phyloP scores from a whole-genome alignment of 2,329 filamentous ascomycete genomes.

The Ustulina deusta region DNA sequence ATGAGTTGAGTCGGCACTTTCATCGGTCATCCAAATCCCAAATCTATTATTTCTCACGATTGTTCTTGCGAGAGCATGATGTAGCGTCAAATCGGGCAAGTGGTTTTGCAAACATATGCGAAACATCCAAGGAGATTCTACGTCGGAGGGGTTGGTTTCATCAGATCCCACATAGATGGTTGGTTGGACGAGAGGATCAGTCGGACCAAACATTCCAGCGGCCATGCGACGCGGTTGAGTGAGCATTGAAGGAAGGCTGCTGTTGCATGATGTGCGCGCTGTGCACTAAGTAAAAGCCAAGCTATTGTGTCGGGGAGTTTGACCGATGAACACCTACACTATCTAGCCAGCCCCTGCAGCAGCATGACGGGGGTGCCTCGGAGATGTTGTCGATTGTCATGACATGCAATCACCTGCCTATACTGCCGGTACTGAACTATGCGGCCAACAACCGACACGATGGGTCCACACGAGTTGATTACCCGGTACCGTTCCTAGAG shows the following conservation, averaged over 20 bases:
- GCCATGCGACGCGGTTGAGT: conserved; percentile 17
- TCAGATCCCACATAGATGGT: conserved; percentile 3
- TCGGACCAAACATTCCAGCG: conserved; percentile 26
- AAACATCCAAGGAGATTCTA: conserved; percentile 25
- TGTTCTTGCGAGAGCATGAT: background rate
- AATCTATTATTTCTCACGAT: background rate
- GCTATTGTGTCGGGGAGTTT: conserved; percentile 8
- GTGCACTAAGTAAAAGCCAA: conserved; percentile 4
- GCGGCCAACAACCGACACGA: background rate
- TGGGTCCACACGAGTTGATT: background rate
- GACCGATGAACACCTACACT: background rate
- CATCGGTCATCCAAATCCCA: background rate
- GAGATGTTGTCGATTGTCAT: background rate
- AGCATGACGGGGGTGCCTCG: background rate
- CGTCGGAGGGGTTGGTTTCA: conserved; percentile 30
- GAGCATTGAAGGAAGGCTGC: conserved; percentile 4
- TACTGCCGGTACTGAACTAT: no score
- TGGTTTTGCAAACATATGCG: conserved; percentile 24
- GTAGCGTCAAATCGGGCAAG: conserved; percentile 22
- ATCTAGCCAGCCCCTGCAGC: background rate
- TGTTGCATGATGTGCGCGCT: conserved; percentile 23
- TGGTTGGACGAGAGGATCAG: conserved; percentile 13
- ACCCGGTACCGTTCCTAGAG: background rate
- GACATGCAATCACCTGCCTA: background rate
- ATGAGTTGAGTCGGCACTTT: background rate